A percentile compares a stretch with the other conserved stretches of the same genome.
phyloP scores from a whole-genome alignment of 1,284 basidiomycete species.

The Ustilago crameri region DNA sequence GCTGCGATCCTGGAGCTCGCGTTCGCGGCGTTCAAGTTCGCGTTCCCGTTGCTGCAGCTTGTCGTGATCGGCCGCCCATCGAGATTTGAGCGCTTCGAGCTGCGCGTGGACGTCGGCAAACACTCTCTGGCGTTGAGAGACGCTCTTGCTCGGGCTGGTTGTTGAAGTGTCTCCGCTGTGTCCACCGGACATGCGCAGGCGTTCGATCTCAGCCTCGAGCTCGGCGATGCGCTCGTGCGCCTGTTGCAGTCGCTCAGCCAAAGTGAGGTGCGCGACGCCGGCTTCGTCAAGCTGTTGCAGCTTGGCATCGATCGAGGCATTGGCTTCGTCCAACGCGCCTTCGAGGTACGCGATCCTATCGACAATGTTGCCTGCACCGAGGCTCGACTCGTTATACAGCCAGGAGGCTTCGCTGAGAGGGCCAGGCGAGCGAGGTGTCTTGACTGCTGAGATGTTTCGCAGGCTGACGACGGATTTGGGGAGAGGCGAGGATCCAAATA shows the following conservation, averaged over 20 bases:
- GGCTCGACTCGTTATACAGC: slow-evolving; percentile 56
- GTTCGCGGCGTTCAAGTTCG: slow-evolving; percentile 42
- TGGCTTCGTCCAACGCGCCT: slow-evolving; percentile 50
- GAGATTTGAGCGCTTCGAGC: slow-evolving; percentile 48
- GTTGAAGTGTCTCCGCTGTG: slow-evolving; percentile 16
- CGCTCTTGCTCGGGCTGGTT: slow-evolving; percentile 33
- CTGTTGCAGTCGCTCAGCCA: slow-evolving; percentile 40
- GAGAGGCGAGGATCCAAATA: slow-evolving; percentile 32
- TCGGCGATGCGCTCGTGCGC: slow-evolving; percentile 44
- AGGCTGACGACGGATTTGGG: slow-evolving; percentile 45
- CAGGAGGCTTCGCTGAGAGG: slow-evolving; percentile 50
- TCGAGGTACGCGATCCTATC: slow-evolving; percentile 47
- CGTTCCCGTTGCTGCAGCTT: slow-evolving; percentile 41
- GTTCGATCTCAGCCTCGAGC: slow-evolving; percentile 48
- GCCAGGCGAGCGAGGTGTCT: slow-evolving; percentile 45
- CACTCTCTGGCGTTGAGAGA: slow-evolving; percentile 34
- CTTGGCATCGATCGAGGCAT: slow-evolving; percentile 55
- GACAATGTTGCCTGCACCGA: slow-evolving; percentile 43
- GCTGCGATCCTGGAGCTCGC: slow-evolving; percentile 43
- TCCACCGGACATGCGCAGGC: slow-evolving; percentile 24
- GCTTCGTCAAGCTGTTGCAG: slow-evolving; percentile 49
- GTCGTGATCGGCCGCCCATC: slow-evolving; percentile 46
- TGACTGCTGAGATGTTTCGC: slow-evolving; percentile 39
- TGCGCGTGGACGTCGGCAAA: slow-evolving; percentile 47
- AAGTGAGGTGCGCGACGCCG: slow-evolving; percentile 45